A percentile compares a stretch with the other conserved stretches of the same genome.
Evolutionary conservation across 768 basidiomycete species (phyloP).

Genomic region (Leccinum variicolor): DNA sequence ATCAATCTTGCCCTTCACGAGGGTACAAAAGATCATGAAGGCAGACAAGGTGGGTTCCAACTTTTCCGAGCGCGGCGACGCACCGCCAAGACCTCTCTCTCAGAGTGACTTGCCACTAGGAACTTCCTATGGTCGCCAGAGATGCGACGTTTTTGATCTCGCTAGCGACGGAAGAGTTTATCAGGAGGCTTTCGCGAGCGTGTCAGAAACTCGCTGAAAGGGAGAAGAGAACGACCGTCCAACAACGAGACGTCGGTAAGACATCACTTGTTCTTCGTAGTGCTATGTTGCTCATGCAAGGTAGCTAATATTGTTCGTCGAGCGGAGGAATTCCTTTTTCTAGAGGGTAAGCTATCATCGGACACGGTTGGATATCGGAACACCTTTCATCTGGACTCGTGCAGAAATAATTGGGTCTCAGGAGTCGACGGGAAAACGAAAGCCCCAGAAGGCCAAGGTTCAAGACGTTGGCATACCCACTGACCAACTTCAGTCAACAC

Average conservation of each 20-base stretch:
- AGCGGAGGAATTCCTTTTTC: slow-evolving; percentile 73
- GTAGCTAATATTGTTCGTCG: slow-evolving; percentile 62
- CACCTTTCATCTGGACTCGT: not conserved
- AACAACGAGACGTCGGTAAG: slow-evolving; percentile 77
- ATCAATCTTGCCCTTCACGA: slow-evolving; percentile 68
- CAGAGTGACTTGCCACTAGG: slow-evolving; percentile 39
- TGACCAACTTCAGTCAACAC: slow-evolving; percentile 32
- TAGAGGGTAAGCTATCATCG: slow-evolving; percentile 52
- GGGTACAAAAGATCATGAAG: slow-evolving; percentile 83
- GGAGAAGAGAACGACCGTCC: slow-evolving; percentile 72
- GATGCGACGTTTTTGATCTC: slow-evolving; percentile 81
- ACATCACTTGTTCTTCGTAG: slow-evolving; percentile 2
- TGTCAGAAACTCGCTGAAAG: slow-evolving; percentile 65
- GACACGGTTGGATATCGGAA: not conserved
- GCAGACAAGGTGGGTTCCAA: slow-evolving; percentile 57
- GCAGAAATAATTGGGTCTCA: slow-evolving; percentile 61
- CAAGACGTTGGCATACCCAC: slow-evolving; percentile 10
- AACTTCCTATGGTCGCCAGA: slow-evolving; percentile 69
- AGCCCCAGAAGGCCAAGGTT: slow-evolving; percentile 31
- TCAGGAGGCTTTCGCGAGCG: slow-evolving; percentile 69
- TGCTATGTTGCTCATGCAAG: not conserved
- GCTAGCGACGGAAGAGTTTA: slow-evolving; percentile 86
- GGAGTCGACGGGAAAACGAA: slow-evolving; percentile 44
- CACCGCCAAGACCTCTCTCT: not conserved
- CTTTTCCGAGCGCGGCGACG: not conserved